phyloP scores from a whole-genome alignment of 176 grass and related monocot genomes.

The Musa schizocarpa region DNA sequence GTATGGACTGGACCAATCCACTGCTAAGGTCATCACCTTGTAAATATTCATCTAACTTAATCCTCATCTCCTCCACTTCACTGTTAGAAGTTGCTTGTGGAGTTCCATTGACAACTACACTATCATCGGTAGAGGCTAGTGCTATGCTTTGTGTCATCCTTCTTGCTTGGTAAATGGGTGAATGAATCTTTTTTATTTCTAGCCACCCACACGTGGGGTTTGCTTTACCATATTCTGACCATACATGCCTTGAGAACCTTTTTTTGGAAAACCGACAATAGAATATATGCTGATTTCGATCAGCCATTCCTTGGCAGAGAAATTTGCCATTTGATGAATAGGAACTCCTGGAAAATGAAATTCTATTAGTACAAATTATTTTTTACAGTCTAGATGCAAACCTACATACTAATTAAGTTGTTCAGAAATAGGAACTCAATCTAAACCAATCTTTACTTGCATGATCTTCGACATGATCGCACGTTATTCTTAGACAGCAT shows the following conservation, averaged over 20 bases:
- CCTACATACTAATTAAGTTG: too few species aligned
- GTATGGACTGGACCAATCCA: slow-evolving; percentile 74
- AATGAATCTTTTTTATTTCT: slow-evolving; percentile 38
- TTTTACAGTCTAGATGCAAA: neutral
- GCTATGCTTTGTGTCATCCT: slow-evolving; percentile 23
- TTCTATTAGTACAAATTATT: neutral
- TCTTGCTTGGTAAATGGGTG: slow-evolving; percentile 33
- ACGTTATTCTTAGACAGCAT: too few species aligned
- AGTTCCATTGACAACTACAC: slow-evolving; percentile 53
- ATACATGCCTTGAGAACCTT: slow-evolving; percentile 31
- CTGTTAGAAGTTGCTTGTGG: slow-evolving; percentile 46
- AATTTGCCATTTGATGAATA: neutral
- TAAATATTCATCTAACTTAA: slow-evolving; percentile 62
- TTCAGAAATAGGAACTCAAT: too few species aligned
- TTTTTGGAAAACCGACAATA: slow-evolving; percentile 34
- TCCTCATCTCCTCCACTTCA: slow-evolving; percentile 56
- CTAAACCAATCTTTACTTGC: too few species aligned
- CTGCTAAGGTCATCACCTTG: slow-evolving; percentile 62
- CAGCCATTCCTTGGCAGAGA: slow-evolving; percentile 32
- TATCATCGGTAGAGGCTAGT: slow-evolving; percentile 59
- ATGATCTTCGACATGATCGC: too few species aligned
- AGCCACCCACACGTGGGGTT: slow-evolving; percentile 36
- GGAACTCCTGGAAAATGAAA: neutral
- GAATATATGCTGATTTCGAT: slow-evolving; percentile 35
- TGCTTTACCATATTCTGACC: slow-evolving; percentile 22